Percentiles rank a stretch among this genome's conserved stretches.
Conservation (phyloP, 2,329 filamentous ascomycete species). For the Aureobasidium sp. region DNA sequence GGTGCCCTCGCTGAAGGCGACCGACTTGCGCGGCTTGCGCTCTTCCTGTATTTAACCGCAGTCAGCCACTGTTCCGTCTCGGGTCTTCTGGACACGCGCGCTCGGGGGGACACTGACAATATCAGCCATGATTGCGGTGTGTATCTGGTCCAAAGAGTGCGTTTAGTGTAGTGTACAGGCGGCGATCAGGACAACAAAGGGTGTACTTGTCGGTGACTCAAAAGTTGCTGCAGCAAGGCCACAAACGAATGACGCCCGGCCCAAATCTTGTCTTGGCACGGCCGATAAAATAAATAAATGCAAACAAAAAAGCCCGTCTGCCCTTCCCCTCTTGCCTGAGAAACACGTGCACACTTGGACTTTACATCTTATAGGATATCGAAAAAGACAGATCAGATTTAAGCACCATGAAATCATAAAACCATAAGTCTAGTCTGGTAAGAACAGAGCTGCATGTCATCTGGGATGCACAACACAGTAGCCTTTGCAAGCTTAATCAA, state of each 20-base stretch:
- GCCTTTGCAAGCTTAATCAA: not conserved
- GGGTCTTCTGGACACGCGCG: not conserved
- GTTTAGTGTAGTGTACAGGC: not conserved
- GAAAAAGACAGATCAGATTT: not conserved
- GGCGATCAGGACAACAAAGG: not conserved
- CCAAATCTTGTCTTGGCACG: not conserved
- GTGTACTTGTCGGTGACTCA: not conserved
- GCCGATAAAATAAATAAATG: not conserved
- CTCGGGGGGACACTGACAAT: conserved; percentile 23
- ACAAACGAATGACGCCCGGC: conserved; percentile 10
- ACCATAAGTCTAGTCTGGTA: not conserved
- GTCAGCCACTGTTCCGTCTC: conserved; percentile 14
- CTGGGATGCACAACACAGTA: not conserved
- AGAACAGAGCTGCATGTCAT: too few species aligned
- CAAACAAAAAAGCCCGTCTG: not conserved
- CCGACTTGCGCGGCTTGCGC: conserved; percentile 80
- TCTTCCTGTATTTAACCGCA: conserved; percentile 37
- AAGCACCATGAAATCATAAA: too few species aligned
- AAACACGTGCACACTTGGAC: not conserved
- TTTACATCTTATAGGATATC: not conserved
- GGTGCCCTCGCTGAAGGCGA: conserved; percentile 84
- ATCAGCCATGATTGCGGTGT: conserved; percentile 47
- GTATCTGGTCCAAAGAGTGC: not conserved
- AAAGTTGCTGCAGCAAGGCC: conserved; percentile 10
- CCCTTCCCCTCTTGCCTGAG: not conserved